Conservation (phyloP, 75 land plant genomes). For the Cunninghamia lanceolata region DNA sequence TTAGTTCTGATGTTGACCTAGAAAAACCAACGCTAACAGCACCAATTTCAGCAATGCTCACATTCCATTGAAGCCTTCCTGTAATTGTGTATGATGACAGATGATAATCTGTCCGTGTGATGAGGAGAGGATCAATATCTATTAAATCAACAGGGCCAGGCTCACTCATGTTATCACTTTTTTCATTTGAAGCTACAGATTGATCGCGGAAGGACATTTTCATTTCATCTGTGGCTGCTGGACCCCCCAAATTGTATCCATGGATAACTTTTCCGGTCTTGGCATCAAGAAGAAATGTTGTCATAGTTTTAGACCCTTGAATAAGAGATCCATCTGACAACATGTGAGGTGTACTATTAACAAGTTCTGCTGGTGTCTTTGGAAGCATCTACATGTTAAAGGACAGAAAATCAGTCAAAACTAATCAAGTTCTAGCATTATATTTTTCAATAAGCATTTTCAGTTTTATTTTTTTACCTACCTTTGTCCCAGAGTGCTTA, state of each 20-base stretch:
- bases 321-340: constrained; percentile 38
- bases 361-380: constrained; percentile 19
- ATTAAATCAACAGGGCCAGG: constrained; percentile 3
- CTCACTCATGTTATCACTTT: neutral
- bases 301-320: constrained; percentile 32
- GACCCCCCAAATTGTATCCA: constrained; percentile 6
- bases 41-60: constrained; percentile 35
- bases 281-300: constrained; percentile 40
- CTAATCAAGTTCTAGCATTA: neutral
- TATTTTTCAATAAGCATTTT: neutral
- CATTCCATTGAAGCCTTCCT: constrained; percentile 28
- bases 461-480: neutral
- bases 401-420: neutral
- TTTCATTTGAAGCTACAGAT: neutral
- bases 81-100: constrained; percentile 24
- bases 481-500: constrained; percentile 21
- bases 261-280: constrained; percentile 33
- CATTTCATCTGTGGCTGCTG: neutral
- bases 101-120: constrained; percentile 48
- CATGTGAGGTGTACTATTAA: constrained; percentile 27
- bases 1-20: neutral
- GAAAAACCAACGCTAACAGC: constrained; percentile 23
- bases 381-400: constrained; percentile 22
- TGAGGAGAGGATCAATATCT: constrained; percentile 15
- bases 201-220: neutral